These are phyloP conservation scores for Ottelia alismoides DNA, from an alignment of 106 monocot species.

Conservation along the genomic window DNA sequence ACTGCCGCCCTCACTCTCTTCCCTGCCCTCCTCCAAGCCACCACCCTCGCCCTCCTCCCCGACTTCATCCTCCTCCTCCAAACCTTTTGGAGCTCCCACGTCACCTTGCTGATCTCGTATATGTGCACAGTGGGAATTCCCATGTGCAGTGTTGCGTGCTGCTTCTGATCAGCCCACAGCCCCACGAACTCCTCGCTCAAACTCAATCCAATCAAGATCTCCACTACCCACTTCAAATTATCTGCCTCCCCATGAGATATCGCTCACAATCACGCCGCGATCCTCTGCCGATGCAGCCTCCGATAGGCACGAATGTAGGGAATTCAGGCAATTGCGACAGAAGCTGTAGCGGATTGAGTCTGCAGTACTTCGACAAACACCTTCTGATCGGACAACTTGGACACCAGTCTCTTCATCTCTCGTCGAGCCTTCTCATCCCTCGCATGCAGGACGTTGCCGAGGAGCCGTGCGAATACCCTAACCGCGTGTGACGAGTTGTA, in stretches of 20 bases:
- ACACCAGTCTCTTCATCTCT: conserved; percentile 38
- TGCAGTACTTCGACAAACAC: not conserved
- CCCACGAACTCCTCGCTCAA: conserved; percentile 8
- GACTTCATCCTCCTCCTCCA: no score
- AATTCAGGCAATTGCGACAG: conserved; percentile 3
- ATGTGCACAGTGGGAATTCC: conserved; percentile 1
- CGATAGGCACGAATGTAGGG: not conserved
- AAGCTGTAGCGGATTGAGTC: no score
- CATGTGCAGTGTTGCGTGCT: conserved; percentile 8
- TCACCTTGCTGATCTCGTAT: conserved; percentile 15
- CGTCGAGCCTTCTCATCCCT: conserved; percentile 48
- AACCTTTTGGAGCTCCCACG: no score
- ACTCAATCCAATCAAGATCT: conserved; percentile 3
- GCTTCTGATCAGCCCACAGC: conserved; percentile 18
- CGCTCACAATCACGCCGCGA: not conserved
- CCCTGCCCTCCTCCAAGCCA: no score
- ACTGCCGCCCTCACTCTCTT: no score
- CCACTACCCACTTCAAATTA: conserved; percentile 11
- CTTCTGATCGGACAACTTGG: conserved; percentile 10
- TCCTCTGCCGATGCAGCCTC: conserved; percentile 2
- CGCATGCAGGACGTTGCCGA: conserved; percentile 29
- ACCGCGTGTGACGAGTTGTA: conserved; percentile 15
- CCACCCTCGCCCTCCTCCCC: no score
- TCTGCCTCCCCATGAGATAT: conserved; percentile 9
- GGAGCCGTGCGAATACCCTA: conserved; percentile 18